phyloP scores from a whole-genome alignment of 169 alveolate genomes.

The Ichthyophthirius multifiliis region DNA sequence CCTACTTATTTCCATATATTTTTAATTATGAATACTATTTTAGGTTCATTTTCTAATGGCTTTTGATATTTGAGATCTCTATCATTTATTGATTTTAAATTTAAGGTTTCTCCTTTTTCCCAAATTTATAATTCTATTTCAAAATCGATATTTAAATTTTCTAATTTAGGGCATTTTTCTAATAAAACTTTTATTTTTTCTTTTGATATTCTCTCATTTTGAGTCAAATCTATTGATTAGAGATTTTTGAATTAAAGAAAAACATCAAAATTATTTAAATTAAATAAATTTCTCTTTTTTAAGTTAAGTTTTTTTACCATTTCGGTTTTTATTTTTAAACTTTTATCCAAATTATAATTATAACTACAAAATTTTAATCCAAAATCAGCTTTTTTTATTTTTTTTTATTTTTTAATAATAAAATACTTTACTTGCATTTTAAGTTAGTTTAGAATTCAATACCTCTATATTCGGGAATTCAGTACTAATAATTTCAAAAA shows the following conservation, averaged over 20 bases:
- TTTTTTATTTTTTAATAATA: no score
- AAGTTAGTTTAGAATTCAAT: slow-evolving; percentile 70
- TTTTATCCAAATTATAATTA: slow-evolving; percentile 44
- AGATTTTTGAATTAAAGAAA: slow-evolving; percentile 43
- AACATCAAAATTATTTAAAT: slow-evolving; percentile 31
- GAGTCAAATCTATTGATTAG: slow-evolving; percentile 40
- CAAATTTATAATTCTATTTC: slow-evolving; percentile 40
- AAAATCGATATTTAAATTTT: slow-evolving; percentile 44
- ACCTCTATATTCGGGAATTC: slow-evolving; percentile 66
- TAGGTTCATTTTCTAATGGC: slow-evolving; percentile 19
- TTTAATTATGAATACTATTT: slow-evolving; percentile 47
- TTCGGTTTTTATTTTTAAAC: slow-evolving; percentile 26
- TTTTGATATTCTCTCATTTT: slow-evolving; percentile 34
- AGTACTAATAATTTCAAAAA: slow-evolving; percentile 57
- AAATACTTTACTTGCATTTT: no score
- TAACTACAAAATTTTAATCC: slow-evolving; percentile 48
- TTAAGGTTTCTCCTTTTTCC: slow-evolving; percentile 7
- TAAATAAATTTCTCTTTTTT: slow-evolving; percentile 61
- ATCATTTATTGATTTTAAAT: slow-evolving; percentile 27
- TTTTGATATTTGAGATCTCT: slow-evolving; percentile 15
- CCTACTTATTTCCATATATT: slow-evolving; percentile 66
- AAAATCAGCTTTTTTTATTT: no score
- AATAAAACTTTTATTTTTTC: slow-evolving; percentile 41
- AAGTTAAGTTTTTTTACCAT: slow-evolving; percentile 60
- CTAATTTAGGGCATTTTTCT: slow-evolving; percentile 16